Evolutionary conservation across 306 rosid genomes (phyloP).

Genomic region (Crotalaria pallida): DNA sequence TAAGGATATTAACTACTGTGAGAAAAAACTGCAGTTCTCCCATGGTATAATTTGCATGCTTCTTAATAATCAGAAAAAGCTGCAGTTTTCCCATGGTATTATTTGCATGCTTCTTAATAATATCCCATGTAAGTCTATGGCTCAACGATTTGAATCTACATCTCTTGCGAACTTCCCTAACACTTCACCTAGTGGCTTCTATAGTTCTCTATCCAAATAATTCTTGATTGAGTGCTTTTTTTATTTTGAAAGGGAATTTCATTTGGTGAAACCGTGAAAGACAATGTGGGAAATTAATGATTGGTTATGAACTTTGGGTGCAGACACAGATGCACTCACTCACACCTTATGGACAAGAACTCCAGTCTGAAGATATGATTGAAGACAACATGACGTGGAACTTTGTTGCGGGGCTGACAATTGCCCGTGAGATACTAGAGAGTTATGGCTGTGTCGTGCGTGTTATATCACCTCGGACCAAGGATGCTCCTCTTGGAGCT

Average conservation of each 20-base stretch:
- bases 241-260: background rate
- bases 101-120: no score
- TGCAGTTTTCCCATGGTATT: no score
- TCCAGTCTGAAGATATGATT: conserved; percentile 56
- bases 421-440: conserved; percentile 95
- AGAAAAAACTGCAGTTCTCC: background rate
- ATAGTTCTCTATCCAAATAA: background rate
- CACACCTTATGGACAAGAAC: conserved; percentile 76
- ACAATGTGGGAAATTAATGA: conserved; percentile 15
- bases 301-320: conserved; percentile 33
- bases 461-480: conserved; percentile 69
- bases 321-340: conserved; percentile 94
- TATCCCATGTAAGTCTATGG: no score
- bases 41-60: background rate
- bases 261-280: conserved; percentile 5
- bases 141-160: background rate
- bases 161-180: background rate
- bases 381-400: conserved; percentile 98
- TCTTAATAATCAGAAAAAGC: no score
- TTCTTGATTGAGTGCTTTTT: conserved; percentile 1
- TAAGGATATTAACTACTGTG: background rate
- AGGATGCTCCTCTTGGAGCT: conserved; percentile 79
- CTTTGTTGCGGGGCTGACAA: conserved; percentile 83
- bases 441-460: conserved; percentile 90
- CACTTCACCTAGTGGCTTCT: conserved; percentile 1